Conservation (phyloP, 164 flowering plant genomes). For the Euptelea pleiosperma region DNA sequence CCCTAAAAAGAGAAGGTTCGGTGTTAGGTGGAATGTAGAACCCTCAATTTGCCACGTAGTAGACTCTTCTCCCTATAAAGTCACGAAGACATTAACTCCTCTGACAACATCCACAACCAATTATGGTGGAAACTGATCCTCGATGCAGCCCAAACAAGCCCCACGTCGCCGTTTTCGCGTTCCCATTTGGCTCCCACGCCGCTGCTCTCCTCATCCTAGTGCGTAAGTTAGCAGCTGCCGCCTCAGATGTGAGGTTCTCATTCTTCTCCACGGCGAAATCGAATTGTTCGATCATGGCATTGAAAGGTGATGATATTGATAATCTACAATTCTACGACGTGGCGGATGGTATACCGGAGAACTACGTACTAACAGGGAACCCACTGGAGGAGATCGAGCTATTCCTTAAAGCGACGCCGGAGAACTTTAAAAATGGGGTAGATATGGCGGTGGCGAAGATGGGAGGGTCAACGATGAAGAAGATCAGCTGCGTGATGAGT, state of each 20-base stretch:
- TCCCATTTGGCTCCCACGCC: conserved; percentile 51
- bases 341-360: conserved; percentile 32
- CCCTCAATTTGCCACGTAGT: no score
- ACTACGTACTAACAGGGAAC: conserved; percentile 12
- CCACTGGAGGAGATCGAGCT: conserved; percentile 24
- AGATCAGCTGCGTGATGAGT: conserved; percentile 27
- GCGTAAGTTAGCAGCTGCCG: no score
- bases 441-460: conserved; percentile 25
- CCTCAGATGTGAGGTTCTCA: no score
- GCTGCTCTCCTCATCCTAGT: conserved; percentile 37
- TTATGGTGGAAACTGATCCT: no score
- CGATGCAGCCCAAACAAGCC: no score
- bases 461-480: neutral
- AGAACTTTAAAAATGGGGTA: conserved; percentile 21
- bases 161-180: no score
- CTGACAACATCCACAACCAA: no score
- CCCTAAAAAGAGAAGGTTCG: no score
- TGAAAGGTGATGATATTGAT: neutral
- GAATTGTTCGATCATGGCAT: conserved; percentile 16
- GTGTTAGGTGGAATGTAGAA: no score
- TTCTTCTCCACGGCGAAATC: conserved; percentile 45
- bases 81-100: no score
- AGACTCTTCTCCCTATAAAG: no score
- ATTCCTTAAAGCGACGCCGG: conserved; percentile 35
- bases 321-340: conserved; percentile 25